A percentile compares a stretch with the other conserved stretches of the same genome.
phyloP scores from a whole-genome alignment of 164 flowering plant species.

The Warburgia ugandensis region DNA sequence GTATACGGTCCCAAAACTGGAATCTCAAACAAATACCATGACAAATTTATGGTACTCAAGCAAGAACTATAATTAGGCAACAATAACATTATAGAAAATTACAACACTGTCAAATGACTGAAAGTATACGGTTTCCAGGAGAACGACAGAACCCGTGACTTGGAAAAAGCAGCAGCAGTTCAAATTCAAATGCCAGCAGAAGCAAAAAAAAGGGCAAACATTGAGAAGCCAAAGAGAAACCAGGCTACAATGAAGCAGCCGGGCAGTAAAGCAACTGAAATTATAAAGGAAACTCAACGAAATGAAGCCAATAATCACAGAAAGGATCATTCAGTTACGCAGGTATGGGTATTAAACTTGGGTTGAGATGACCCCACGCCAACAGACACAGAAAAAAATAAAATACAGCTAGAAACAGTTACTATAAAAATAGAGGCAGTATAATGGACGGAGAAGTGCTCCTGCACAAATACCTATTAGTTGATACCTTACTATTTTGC shows the following conservation, averaged over 20 bases:
- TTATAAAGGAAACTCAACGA: constrained; percentile 14
- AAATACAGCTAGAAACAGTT: background rate
- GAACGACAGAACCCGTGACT: constrained; percentile 22
- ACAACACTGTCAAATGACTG: background rate
- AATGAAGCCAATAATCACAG: constrained; percentile 11
- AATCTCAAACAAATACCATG: background rate
- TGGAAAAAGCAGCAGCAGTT: constrained; percentile 1
- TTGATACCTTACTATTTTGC: too few relatives aligned
- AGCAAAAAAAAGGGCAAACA: constrained; percentile 13
- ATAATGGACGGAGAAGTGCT: too few relatives aligned
- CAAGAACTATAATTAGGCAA: background rate
- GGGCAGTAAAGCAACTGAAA: constrained; percentile 19
- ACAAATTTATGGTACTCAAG: background rate
- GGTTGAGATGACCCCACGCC: too few relatives aligned
- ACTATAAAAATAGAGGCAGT: too few relatives aligned
- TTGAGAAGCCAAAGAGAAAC: constrained; percentile 10
- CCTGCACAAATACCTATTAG: too few relatives aligned
- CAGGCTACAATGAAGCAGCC: constrained; percentile 8
- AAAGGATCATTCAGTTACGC: constrained; percentile 23
- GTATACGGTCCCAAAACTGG: background rate
- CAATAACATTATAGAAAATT: background rate
- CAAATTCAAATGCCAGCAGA: constrained; percentile 14
- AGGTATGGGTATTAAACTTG: too few relatives aligned
- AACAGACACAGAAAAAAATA: too few relatives aligned
- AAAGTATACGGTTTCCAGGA: constrained; percentile 22